Base-by-base conservation (phyloP, 2,329 filamentous ascomycete species). In the Diaporthe longicolla region DNA sequence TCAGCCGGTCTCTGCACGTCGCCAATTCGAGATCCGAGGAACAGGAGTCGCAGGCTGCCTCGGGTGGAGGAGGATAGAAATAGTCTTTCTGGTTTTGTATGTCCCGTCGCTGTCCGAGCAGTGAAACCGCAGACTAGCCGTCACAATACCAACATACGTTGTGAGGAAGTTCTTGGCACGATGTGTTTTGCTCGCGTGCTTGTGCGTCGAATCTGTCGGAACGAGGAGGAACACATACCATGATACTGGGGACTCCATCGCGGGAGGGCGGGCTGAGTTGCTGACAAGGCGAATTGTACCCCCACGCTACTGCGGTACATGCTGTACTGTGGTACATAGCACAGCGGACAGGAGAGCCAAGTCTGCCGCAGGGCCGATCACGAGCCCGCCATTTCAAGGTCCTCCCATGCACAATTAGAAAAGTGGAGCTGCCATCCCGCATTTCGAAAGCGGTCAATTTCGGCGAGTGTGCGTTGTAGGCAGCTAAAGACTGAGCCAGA, bases 281-380 rank as follows among this genome's bases (percentile, higher is more conserved):
- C 63, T 68, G 63, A 68, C 63, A 68, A 10, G 63, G 32, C 63
- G 63, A 54, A 24, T 9, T 68, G 63, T 54, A 68, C 63, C 63
- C 63, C 63, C 63, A 68, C 63, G 63, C 63, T 68, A 68, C 29
- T 68, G 63, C 19, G 45, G 29, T 66, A 52, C 45, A 52, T 37
- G 43, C 9, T 35, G 37, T 40, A 37, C 35, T 1, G 8, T 1
- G 8, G 61, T 50, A 52, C 61, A 37, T 50, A 29, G 61, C 43
- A 50, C 45, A 13, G 43, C 17, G 43, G 32, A 24, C 43, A 50
- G 61, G 29, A 37, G 63, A 66, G 63, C 45, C 63, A 54, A 40
- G 63, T 68, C 45, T 68, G 63, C 63, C 63, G 63, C 63, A 54
- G 32, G 63, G 63, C 63, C 63, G 63, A 68, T 68, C 63, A 68